phyloP scores from a whole-genome alignment of 768 basidiomycete genomes.

The Auriculariales sp. region DNA sequence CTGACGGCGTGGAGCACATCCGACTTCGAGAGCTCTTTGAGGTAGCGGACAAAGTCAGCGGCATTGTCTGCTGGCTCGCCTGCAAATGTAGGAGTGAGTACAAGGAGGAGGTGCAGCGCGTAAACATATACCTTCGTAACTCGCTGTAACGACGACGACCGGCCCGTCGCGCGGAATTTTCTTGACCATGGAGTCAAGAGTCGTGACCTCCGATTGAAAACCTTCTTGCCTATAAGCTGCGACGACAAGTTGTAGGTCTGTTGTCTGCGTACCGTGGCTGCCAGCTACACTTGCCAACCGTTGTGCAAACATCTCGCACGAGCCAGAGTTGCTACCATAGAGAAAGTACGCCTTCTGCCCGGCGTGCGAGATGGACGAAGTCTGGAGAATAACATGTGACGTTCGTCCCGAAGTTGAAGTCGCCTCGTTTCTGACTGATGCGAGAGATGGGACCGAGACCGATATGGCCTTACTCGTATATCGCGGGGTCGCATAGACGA shows the following conservation, averaged over 20 bases:
- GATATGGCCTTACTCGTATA: conserved; percentile 13
- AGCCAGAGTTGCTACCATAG: conserved; percentile 34
- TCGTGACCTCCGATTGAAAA: conserved; percentile 23
- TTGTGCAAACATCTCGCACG: conserved; percentile 33
- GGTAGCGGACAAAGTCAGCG: conserved; percentile 27
- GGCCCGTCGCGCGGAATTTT: conserved; percentile 29
- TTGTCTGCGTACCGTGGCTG: conserved; percentile 18
- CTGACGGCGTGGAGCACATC: conserved; percentile 16
- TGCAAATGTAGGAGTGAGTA: too few relatives aligned
- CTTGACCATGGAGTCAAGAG: conserved; percentile 24
- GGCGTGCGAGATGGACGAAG: background rate
- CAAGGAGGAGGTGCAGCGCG: background rate
- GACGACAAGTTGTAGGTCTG: background rate
- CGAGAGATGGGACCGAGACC: too few relatives aligned
- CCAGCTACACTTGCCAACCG: conserved; percentile 25
- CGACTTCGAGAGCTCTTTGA: conserved; percentile 17
- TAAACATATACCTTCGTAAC: conserved; percentile 25
- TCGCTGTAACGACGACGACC: conserved; percentile 29
- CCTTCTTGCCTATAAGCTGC: conserved; percentile 12
- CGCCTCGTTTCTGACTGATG: too few relatives aligned
- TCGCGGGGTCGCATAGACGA: conserved; percentile 25
- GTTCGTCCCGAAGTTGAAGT: background rate
- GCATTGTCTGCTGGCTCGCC: conserved; percentile 37
- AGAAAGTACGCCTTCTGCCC: conserved; percentile 19
- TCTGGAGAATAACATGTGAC: background rate